These are phyloP conservation scores for Hymenochaete sp. DNA, from an alignment of 1,284 basidiomycete species.

Conservation along the genomic window DNA sequence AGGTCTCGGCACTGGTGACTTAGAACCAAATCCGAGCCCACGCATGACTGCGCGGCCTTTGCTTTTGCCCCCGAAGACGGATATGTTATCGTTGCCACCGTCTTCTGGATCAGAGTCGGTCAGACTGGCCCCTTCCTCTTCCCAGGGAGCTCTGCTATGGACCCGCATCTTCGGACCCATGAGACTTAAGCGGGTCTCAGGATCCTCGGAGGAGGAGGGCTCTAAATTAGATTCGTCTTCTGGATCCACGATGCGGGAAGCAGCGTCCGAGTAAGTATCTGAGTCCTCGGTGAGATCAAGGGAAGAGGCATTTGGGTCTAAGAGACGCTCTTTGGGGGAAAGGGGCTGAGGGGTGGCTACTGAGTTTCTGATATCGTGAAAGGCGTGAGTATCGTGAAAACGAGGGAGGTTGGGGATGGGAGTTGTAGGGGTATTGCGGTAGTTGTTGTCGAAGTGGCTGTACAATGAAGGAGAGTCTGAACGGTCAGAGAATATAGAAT, in stretches of 20 bases:
- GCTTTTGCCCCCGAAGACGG: slow-evolving; percentile 24
- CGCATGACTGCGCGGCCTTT: slow-evolving; percentile 17
- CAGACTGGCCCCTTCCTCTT: slow-evolving; percentile 43
- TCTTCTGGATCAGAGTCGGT: slow-evolving; percentile 41
- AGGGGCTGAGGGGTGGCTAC: slow-evolving; percentile 24
- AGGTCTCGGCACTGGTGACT: slow-evolving; percentile 26
- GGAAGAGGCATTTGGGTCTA: slow-evolving; percentile 43
- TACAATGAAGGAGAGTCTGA: slow-evolving; percentile 64
- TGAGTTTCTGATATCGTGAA: slow-evolving; percentile 19
- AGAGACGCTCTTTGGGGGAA: slow-evolving; percentile 32
- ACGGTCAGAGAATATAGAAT: slow-evolving; percentile 46
- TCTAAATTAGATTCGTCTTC: slow-evolving; percentile 27
- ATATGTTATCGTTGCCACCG: slow-evolving; percentile 24
- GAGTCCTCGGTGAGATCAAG: slow-evolving; percentile 53
- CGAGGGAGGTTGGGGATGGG: slow-evolving; percentile 25
- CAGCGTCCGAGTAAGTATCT: slow-evolving; percentile 27
- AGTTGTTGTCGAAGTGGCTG: slow-evolving; percentile 47
- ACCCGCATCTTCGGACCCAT: slow-evolving; percentile 73
- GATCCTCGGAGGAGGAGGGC: slow-evolving; percentile 25
- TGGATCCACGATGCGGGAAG: slow-evolving; percentile 13
- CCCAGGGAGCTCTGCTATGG: slow-evolving; percentile 74
- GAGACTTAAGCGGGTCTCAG: slow-evolving; percentile 48
- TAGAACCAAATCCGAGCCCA: slow-evolving; percentile 16
- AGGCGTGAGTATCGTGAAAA: slow-evolving; percentile 21
- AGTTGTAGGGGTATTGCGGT: slow-evolving; percentile 23